Base-by-base conservation (phyloP, 2,329 filamentous ascomycete species). In the Daldinia eschscholtzii region DNA sequence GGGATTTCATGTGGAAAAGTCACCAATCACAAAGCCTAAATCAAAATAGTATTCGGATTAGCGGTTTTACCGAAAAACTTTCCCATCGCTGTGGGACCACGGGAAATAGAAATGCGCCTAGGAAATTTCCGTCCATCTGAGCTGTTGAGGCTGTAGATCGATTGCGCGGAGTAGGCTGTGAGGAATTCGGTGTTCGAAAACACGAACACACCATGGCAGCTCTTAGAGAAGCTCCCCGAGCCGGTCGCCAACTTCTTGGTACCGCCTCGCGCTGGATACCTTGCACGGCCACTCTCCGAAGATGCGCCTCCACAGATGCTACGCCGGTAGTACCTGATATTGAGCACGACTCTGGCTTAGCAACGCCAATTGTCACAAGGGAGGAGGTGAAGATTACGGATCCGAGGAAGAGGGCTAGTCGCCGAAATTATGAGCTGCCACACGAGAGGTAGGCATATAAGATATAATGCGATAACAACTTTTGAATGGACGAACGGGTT, bases 271-370 rank as follows among this genome's bases (percentile, higher is more conserved):
- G 61, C 60, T 72, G 71, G 64, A 72, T 72, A 64, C 68, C 76
- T 44, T 70, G 64, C 53, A 50, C 72, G 39, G 39, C 70, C 2
- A 66, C 61, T 37, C 50, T 78, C 57, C 78, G 79, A 65, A 80
- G 84, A 78, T 85, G 82, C 75, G 81, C 81, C 64, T 87, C 86
- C n/a, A 84, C 82, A 52, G 79, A 82, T 67, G 80, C 80, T 66
- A 57, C 66, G 46, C 74, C 81, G 10, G 77, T 73, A 39, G 77
- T 87, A 44, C 74, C 78, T 53, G 86, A 88, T 67, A 81, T 89
- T 67, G 87, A 89, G 74, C 70, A 78, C 42, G 81, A 83, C 37
- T 87, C 86, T 58, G 83, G 85, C 35, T 81, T 88, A 72, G 74
- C 75, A 39, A 79, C 81, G 18, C 82, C 85, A 23, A 70, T 78